Base-by-base conservation (phyloP, 2,329 filamentous ascomycete genomes). In the Thielaviopsis cerberus region DNA sequence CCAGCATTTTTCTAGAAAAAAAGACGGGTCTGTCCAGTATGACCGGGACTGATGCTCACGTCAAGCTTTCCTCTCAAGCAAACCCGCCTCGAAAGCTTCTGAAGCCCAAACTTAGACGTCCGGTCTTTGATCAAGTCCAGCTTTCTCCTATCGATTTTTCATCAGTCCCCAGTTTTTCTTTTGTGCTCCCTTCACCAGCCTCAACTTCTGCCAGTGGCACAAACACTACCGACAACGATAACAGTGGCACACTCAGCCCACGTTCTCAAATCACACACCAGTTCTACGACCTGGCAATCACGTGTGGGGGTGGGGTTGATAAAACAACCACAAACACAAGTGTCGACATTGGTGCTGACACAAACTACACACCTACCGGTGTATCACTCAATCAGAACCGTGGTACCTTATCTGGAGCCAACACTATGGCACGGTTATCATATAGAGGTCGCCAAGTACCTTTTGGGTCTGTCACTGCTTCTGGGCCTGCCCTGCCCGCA, bases 371-470 rank as follows among this genome's bases (percentile, higher is more conserved):
- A 17, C n/a, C 41, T 48, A 48, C 41, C 13, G n/a, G 41, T 22
- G 41, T 17, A n/a, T 22, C 41, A 7, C n/a, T 48, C 41, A 22
- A 20, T 22, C 41, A 48, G n/a, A n/a, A 11, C n/a, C 22, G 41
- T 48, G 41, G 7, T 4, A 27, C 26, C 8, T 17, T 17, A 26
- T 2, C 17, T 50, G 24, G 34, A 8, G 23, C 24, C 20, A 15
- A 56, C 24, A 20, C 11, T 17, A 61, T 61, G 59, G 59, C 59
- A 13, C 53, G 56, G 22, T 51, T 61, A 56, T 56, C 59, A 27
- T 53, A 51, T 25, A 57, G 41, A 48, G 41, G 41, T 48, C 41
- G 41, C 20, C 5, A 48, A 20, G 41, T n/a, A 6, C n/a, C 41
- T 22, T 7, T 48, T 17, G 37, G 6, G 41, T 11, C 41, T 48